Percentiles rank a stretch among this genome's conserved stretches.
Evolutionary conservation across 2,329 filamentous ascomycete species (phyloP).

Genomic region (Pseudogymnoascus sp.): DNA sequence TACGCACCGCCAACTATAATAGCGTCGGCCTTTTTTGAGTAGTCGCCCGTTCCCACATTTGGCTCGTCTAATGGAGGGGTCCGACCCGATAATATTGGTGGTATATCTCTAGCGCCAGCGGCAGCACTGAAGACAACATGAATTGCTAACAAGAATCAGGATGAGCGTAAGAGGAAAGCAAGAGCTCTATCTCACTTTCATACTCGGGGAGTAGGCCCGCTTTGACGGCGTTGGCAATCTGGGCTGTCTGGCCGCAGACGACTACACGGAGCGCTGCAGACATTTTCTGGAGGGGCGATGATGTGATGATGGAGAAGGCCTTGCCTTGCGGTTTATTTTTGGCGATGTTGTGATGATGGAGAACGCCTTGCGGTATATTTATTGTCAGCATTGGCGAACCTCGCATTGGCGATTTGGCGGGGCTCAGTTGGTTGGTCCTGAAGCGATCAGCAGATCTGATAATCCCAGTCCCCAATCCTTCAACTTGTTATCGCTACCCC

Average conservation of each 20-base stretch:
- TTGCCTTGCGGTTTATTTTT: background rate
- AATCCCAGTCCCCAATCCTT: background rate
- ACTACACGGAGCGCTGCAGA: background rate
- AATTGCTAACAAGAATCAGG: constrained; percentile 10
- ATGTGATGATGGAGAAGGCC: background rate
- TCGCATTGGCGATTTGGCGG: too few species aligned
- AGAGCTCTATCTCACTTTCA: constrained; percentile 10
- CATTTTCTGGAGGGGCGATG: background rate
- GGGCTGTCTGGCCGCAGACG: background rate
- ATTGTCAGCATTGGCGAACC: too few species aligned
- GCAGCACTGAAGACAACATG: constrained; percentile 13
- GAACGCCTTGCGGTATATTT: too few species aligned
- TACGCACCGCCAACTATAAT: constrained; percentile 13
- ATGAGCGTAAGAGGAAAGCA: background rate
- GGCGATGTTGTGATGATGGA: background rate
- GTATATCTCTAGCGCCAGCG: constrained; percentile 10
- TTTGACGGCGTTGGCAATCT: constrained; percentile 12
- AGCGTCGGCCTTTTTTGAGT: constrained; percentile 9
- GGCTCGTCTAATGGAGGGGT: background rate
- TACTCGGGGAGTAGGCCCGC: constrained; percentile 13
- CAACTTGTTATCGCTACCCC: background rate
- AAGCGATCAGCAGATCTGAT: background rate
- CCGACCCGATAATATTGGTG: constrained; percentile 9
- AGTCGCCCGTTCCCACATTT: constrained; percentile 13
- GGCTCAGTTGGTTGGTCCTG: background rate